phyloP scores from a whole-genome alignment of 2,329 filamentous ascomycete genomes.

The Aspergillus viridinutans region DNA sequence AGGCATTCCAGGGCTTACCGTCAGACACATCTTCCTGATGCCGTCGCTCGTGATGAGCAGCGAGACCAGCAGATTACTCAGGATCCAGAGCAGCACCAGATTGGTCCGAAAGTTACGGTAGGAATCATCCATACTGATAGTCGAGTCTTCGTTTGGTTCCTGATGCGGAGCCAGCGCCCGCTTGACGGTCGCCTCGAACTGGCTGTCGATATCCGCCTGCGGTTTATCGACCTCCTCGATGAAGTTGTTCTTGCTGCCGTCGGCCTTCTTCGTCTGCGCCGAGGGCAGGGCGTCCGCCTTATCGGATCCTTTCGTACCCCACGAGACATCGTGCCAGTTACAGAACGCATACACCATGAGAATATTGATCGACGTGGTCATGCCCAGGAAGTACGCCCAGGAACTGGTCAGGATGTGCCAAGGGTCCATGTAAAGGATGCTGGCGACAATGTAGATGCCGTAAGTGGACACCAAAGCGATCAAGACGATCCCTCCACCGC shows the following conservation, averaged over 20 bases:
- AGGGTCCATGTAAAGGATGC: conserved; percentile 94
- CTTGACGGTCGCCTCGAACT: conserved; percentile 94
- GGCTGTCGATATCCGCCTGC: conserved; percentile 95
- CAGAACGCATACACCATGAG: conserved; percentile 99
- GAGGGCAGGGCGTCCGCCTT: conserved; percentile 91
- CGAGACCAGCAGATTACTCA: conserved; percentile 82
- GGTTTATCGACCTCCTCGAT: conserved; percentile 96
- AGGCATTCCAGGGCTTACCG: conserved; percentile 56
- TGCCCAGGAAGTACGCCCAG: conserved; percentile 83
- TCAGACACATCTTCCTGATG: conserved; percentile 78
- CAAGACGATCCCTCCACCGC: conserved; percentile 83
- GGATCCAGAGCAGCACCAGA: conserved; percentile 88
- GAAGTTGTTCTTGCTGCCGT: conserved; percentile 78
- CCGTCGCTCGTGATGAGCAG: conserved; percentile 86
- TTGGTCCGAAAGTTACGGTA: conserved; percentile 99
- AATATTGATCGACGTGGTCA: conserved; percentile 98
- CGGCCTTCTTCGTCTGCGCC: conserved; percentile 73
- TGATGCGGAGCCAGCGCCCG: conserved; percentile 83
- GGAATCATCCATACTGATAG: conserved; percentile 89
- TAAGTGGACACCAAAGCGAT: conserved; percentile 91
- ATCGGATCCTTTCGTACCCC: conserved; percentile 99
- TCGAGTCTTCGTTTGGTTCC: conserved; percentile 69
- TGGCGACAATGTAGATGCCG: conserved; percentile 93
- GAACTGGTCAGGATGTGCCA: conserved; percentile 99
- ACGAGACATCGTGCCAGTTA: conserved; percentile 99